Evolutionary conservation across 2,329 filamentous ascomycete species (phyloP), one percentile per base, ranked within the genome.

Genomic region (Diaporthe amygdali): DNA sequence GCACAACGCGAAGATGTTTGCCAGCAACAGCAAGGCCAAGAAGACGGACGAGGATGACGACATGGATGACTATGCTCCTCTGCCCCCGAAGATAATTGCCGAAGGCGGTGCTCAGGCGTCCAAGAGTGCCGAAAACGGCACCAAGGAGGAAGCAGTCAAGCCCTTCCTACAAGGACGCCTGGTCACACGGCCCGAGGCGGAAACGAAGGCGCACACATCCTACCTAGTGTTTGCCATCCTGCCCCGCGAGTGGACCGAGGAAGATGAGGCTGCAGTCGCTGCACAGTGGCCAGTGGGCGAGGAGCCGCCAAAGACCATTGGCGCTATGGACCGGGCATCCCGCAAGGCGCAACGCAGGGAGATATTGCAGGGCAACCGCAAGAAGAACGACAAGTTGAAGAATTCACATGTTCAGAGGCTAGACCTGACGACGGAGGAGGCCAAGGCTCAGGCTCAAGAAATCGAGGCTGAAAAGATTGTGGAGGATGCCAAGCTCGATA

Each of bases 181-280:
- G 49, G 88, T 94, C 37, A 94, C 97, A 77, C 89, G 94, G 30
- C 91, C 93, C 0, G 96, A 99, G 83, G 85, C 91, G 0, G 96
- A 99, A 78, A 84, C 98, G 72, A 98, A 97, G 87, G 96, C 94
- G 9, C 96, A 99, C 82, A 99, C 96, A 0, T 96, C 93, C n/a
- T 99, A 99, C 80, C 88, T 99, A 5, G 93, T 97, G 5, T 99
- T 99, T 83, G 96, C 96, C 0, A 85, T 96, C 3, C 82, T 99
- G 72, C 96, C 96, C n/a, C 87, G 91, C 52, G 91, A 93, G 73
- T 99, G 96, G 96, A 91, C 86, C 0, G 92, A 90, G 44, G 93
- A 93, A 72, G 94, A 97, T 75, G 96, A 99, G 82, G 88, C 87
- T 39, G 87, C 87, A 37, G 91, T 91, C 64, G 83, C 88, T 74